Evolutionary conservation across 306 rosid species (phyloP).

Genomic region (Trifolium pratense): DNA sequence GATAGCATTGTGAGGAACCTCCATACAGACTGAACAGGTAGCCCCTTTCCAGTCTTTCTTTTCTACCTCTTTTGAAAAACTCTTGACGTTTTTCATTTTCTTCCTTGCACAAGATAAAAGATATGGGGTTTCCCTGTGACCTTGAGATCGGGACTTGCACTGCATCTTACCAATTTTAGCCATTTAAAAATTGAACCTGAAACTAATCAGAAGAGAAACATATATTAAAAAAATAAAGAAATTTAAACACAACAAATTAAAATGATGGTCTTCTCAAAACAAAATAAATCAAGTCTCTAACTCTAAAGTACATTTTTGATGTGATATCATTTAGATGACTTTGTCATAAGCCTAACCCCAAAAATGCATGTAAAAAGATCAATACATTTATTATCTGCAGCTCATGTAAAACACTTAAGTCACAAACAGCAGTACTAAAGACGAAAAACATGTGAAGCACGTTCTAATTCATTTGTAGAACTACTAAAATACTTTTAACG

Average conservation of each 20-base stretch:
- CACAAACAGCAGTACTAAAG: conserved; percentile 3
- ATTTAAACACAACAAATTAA: conserved; percentile 20
- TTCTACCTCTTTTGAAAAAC: conserved; percentile 52
- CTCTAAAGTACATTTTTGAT: background rate
- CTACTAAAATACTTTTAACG: background rate
- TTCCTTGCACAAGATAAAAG: conserved; percentile 53
- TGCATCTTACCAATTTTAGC: conserved; percentile 47
- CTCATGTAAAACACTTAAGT: conserved; percentile 1
- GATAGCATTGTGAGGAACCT: conserved; percentile 96
- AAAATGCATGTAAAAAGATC: conserved; percentile 14
- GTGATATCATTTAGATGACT: conserved; percentile 29
- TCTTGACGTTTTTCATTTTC: conserved; percentile 54
- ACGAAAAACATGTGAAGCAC: no score
- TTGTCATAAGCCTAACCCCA: background rate
- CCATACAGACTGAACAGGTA: conserved; percentile 94
- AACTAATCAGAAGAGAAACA: conserved; percentile 20
- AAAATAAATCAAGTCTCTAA: conserved; percentile 17
- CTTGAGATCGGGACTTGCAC: conserved; percentile 45
- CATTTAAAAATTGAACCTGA: conserved; percentile 50
- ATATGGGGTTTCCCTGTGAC: conserved; percentile 47
- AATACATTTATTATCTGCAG: conserved; percentile 24
- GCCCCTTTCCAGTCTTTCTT: conserved; percentile 86
- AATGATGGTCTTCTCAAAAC: conserved; percentile 3
- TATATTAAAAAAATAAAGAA: conserved; percentile 2
- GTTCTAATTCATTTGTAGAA: background rate